A percentile compares a stretch with the other conserved stretches of the same genome.
Conservation (phyloP, 495 filamentous ascomycete species). For the Saxophila tyrrhenica region DNA sequence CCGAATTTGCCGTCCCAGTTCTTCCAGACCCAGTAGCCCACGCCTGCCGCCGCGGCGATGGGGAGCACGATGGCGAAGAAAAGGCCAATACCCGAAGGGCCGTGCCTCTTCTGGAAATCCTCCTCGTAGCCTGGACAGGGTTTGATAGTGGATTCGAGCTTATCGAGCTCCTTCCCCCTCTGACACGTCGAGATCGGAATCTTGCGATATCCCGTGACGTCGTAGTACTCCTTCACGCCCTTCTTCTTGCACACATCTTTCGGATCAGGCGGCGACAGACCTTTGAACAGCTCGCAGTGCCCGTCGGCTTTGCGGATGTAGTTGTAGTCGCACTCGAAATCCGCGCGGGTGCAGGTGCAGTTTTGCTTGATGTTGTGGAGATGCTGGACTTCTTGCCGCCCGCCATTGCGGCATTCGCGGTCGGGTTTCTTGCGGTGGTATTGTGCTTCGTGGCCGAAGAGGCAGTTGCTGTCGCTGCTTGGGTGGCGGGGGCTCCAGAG, state of each 20-base stretch:
- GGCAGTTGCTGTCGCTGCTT: slow-evolving; percentile 57
- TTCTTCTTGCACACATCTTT: slow-evolving; percentile 54
- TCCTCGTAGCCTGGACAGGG: slow-evolving; percentile 68
- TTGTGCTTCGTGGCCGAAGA: slow-evolving; percentile 83
- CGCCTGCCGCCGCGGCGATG: slow-evolving; percentile 50
- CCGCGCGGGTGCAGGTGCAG: slow-evolving; percentile 69
- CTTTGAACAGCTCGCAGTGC: slow-evolving; percentile 62
- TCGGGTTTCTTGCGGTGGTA: slow-evolving; percentile 79
- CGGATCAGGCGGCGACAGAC: slow-evolving; percentile 56
- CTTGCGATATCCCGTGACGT: slow-evolving; percentile 78
- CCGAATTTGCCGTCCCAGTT: slow-evolving; percentile 88
- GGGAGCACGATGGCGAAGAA: slow-evolving; percentile 78
- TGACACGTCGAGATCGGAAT: slow-evolving; percentile 79
- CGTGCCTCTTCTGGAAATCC: slow-evolving; percentile 66
- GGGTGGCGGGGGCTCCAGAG: slow-evolving; percentile 80
- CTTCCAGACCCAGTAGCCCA: slow-evolving; percentile 76
- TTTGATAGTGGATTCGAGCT: slow-evolving; percentile 31
- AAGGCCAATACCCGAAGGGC: slow-evolving; percentile 59
- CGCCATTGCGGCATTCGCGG: slow-evolving; percentile 65
- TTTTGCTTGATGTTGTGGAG: slow-evolving; percentile 57
- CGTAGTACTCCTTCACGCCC: slow-evolving; percentile 58
- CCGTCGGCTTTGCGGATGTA: slow-evolving; percentile 66
- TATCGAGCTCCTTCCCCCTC: slow-evolving; percentile 61
- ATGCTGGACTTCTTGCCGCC: slow-evolving; percentile 43
- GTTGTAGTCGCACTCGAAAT: slow-evolving; percentile 98